Evolutionary conservation across 2,329 filamentous ascomycete species (phyloP).

Genomic region (Phyllosticta ampelicida): DNA sequence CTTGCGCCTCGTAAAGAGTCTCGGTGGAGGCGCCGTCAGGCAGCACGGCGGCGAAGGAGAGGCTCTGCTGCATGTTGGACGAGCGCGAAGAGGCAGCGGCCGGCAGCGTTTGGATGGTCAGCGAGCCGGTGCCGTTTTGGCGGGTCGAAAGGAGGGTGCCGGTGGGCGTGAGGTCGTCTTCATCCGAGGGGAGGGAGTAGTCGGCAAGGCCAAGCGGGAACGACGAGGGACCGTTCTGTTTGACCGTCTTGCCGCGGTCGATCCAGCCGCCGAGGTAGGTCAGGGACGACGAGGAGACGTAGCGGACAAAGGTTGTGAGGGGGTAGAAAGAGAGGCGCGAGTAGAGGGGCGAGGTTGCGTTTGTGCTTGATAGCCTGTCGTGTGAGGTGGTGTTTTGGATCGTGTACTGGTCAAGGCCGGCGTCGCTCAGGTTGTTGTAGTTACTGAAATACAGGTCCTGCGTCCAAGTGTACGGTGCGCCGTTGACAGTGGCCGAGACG

Average conservation of each 20-base stretch:
- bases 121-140: conserved; percentile 51
- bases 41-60: conserved; percentile 42
- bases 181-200: conserved; percentile 32
- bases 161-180: conserved; percentile 18
- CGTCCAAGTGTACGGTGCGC: conserved; percentile 45
- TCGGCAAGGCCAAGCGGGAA: conserved; percentile 53
- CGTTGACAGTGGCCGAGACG: conserved; percentile 42
- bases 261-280: conserved; percentile 39
- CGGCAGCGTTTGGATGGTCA: conserved; percentile 35
- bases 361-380: conserved; percentile 20
- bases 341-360: conserved; percentile 24
- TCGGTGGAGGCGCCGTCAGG: background rate
- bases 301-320: conserved; percentile 46
- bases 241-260: conserved; percentile 38
- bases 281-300: conserved; percentile 28
- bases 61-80: conserved; percentile 47
- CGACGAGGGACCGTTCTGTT: conserved; percentile 35
- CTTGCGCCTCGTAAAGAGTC: background rate
- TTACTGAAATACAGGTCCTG: conserved; percentile 50
- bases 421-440: conserved; percentile 42
- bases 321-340: conserved; percentile 47
- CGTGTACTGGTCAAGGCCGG: conserved; percentile 45
- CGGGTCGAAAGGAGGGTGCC: conserved; percentile 19
- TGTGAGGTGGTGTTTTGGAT: conserved; percentile 42
- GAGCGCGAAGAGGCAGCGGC: conserved; percentile 35